A percentile compares a stretch with the other conserved stretches of the same genome.
Conservation (phyloP, 106 monocot species). For the Dendrobium nobile region DNA sequence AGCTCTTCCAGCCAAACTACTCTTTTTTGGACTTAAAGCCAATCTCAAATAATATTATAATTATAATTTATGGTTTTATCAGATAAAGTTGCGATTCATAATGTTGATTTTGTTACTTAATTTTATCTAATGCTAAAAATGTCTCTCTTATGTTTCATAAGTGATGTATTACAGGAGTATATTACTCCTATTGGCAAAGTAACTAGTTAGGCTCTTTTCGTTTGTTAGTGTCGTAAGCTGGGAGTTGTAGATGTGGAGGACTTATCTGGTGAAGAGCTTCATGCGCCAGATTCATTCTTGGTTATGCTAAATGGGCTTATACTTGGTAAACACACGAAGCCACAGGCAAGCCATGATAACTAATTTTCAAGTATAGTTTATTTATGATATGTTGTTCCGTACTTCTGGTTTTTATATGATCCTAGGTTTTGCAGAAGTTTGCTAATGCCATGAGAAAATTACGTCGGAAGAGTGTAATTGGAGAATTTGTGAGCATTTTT, state of each 20-base stretch:
- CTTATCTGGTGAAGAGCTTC: constrained; percentile 81
- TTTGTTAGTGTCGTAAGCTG: constrained; percentile 54
- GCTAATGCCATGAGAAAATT: constrained; percentile 60
- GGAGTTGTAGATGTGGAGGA: constrained; percentile 66
- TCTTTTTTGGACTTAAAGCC: too few relatives aligned
- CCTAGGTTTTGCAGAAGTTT: constrained; percentile 47
- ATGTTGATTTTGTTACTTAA: not conserved
- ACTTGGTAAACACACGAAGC: constrained; percentile 80
- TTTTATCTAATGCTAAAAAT: not conserved
- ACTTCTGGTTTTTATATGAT: constrained; percentile 7
- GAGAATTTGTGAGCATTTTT: constrained; percentile 94
- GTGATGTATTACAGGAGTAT: not conserved
- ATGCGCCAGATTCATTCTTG: constrained; percentile 65
- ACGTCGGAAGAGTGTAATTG: constrained; percentile 72
- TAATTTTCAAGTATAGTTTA: not conserved
- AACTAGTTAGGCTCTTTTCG: not conserved
- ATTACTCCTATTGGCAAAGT: not conserved
- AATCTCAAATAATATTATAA: too few relatives aligned
- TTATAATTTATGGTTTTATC: too few relatives aligned
- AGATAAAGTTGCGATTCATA: too few relatives aligned
- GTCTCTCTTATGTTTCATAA: not conserved
- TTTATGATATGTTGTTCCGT: not conserved
- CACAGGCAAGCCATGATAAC: constrained; percentile 38
- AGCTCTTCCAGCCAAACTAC: too few relatives aligned
- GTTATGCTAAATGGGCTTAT: constrained; percentile 90